A percentile compares a stretch with the other conserved stretches of the same genome.
Evolutionary conservation across 805 yeast genomes (phyloP).

Genomic region (Candida cerambycidarum): DNA sequence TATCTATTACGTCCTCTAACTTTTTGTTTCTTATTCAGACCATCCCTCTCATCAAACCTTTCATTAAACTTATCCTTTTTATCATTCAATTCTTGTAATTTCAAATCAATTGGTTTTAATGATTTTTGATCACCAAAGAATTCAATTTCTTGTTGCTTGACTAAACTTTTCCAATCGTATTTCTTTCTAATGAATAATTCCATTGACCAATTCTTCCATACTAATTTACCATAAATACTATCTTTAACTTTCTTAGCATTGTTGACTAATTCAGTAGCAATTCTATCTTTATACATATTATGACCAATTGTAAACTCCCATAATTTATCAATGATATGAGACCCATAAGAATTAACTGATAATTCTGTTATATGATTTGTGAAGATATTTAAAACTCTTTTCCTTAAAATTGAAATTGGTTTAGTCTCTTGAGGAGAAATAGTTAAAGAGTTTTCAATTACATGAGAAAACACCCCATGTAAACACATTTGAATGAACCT

Average conservation of each 20-base stretch:
- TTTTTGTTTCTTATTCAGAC: slow-evolving; percentile 8
- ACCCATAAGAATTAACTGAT: slow-evolving; percentile 84
- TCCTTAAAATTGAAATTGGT: slow-evolving; percentile 54
- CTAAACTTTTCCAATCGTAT: slow-evolving; percentile 75
- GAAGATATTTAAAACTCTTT: slow-evolving; percentile 66
- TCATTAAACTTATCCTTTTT: slow-evolving; percentile 3
- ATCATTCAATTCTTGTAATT: slow-evolving; percentile 35
- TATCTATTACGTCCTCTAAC: slow-evolving; percentile 19
- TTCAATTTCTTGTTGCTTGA: slow-evolving; percentile 47
- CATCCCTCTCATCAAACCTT: slow-evolving; percentile 4
- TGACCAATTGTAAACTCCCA: slow-evolving; percentile 78
- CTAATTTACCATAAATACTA: slow-evolving; percentile 82
- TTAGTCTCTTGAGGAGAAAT: slow-evolving; percentile 44
- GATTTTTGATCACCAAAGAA: slow-evolving; percentile 20
- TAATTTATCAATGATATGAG: slow-evolving; percentile 82
- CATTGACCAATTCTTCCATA: slow-evolving; percentile 94
- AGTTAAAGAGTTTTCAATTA: slow-evolving; percentile 61
- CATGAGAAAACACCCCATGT: slow-evolving; percentile 91
- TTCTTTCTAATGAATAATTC: slow-evolving; percentile 73
- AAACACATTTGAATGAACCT: slow-evolving; percentile 70
- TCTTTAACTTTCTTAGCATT: slow-evolving; percentile 72
- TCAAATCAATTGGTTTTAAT: slow-evolving; percentile 37
- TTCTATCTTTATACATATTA: slow-evolving; percentile 81
- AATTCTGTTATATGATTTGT: slow-evolving; percentile 55
- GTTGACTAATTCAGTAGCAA: slow-evolving; percentile 64